phyloP scores from a whole-genome alignment of 208 protist species.

The Balamuthia mandrillaris region DNA sequence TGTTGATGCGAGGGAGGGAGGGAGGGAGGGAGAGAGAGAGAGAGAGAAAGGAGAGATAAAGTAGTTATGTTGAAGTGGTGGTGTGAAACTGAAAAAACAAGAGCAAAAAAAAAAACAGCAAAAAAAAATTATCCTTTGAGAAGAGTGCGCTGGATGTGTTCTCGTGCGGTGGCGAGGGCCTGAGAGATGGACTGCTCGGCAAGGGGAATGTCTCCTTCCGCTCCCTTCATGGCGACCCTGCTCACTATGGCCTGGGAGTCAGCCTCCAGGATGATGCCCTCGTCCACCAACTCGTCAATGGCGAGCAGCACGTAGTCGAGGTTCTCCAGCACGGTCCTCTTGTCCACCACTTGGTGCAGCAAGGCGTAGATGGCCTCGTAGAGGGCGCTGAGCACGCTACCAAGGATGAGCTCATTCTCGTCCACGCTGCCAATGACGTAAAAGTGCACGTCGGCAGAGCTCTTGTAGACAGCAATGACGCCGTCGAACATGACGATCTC shows the following conservation, averaged over 20 bases:
- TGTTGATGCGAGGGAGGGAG: no score
- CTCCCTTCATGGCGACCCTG: neutral
- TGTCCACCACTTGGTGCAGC: slow-evolving; percentile 9
- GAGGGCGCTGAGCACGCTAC: neutral
- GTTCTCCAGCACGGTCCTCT: neutral
- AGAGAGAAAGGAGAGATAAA: no score
- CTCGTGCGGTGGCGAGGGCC: no score
- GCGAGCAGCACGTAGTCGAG: slow-evolving; percentile 21
- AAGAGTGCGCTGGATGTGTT: no score
- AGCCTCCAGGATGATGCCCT: slow-evolving; percentile 20
- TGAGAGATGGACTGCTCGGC: no score
- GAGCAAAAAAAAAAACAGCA: no score
- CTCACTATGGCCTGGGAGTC: slow-evolving; percentile 16
- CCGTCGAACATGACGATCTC: slow-evolving; percentile 38
- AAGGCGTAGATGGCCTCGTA: neutral
- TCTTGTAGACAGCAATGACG: slow-evolving; percentile 4
- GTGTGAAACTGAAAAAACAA: no score
- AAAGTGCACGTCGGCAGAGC: neutral
- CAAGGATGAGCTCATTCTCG: slow-evolving; percentile 33
- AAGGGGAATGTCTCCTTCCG: no score
- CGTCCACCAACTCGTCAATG: slow-evolving; percentile 38
- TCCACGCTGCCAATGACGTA: slow-evolving; percentile 7
- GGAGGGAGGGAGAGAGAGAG: no score
- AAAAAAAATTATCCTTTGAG: no score
- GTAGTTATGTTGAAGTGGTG: no score